phyloP scores from a whole-genome alignment of 1,284 basidiomycete genomes.

The Stereum hirsutum region DNA sequence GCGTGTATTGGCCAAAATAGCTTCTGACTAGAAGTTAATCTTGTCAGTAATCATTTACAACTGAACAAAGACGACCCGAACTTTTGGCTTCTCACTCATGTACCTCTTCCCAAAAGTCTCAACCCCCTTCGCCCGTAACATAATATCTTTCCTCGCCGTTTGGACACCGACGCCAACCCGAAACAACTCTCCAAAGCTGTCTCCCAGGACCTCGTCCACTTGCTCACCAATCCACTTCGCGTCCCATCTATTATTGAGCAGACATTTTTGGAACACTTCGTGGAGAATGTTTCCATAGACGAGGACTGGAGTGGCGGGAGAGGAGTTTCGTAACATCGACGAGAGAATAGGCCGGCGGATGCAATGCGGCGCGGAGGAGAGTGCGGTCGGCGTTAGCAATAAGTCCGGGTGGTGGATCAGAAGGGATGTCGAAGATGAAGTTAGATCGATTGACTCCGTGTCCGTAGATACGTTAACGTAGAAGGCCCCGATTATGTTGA shows the following conservation, averaged over 20 bases:
- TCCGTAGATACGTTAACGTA: slow-evolving; percentile 15
- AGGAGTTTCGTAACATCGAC: slow-evolving; percentile 45
- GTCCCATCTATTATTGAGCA: slow-evolving; percentile 54
- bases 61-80: no score
- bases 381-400: slow-evolving; percentile 80
- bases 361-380: slow-evolving; percentile 78
- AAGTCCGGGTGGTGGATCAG: slow-evolving; percentile 86
- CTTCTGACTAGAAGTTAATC: slow-evolving; percentile 38
- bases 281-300: slow-evolving; percentile 90
- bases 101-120: slow-evolving; percentile 56
- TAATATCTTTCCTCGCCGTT: slow-evolving; percentile 55
- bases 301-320: slow-evolving; percentile 52
- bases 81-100: slow-evolving; percentile 52
- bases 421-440: slow-evolving; percentile 46
- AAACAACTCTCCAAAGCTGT: slow-evolving; percentile 50
- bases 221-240: slow-evolving; percentile 42
- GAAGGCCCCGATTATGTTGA: slow-evolving; percentile 72
- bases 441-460: slow-evolving; percentile 43
- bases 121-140: slow-evolving; percentile 53
- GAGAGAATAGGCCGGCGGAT: slow-evolving; percentile 75
- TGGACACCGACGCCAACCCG: slow-evolving; percentile 52
- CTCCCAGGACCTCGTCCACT: slow-evolving; percentile 45
- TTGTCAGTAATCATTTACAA: slow-evolving; percentile 6
- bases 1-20: slow-evolving; percentile 57
- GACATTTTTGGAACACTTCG: slow-evolving; percentile 76